These are phyloP conservation scores for Pseudevernia furfuracea DNA, from an alignment of 495 filamentous ascomycete genomes.

Conservation along the genomic window DNA sequence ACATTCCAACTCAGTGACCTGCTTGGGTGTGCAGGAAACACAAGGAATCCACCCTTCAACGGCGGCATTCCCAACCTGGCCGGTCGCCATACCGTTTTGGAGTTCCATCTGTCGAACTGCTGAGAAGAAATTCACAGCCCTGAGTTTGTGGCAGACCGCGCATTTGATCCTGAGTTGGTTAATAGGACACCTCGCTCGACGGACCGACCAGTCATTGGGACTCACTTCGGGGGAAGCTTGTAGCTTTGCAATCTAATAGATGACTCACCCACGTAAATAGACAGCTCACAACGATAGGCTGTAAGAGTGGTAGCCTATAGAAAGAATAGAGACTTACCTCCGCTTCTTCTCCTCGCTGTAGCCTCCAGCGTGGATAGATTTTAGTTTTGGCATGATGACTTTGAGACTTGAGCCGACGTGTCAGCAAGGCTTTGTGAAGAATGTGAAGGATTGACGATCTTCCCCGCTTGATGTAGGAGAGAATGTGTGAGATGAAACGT, in stretches of 20 bases:
- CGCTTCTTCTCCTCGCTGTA: constrained; percentile 28
- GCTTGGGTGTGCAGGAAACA: constrained; percentile 28
- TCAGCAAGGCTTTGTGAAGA: neutral
- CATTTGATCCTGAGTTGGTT: constrained; percentile 41
- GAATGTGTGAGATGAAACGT: neutral
- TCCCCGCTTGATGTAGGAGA: neutral
- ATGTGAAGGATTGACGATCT: neutral
- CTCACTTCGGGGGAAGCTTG: constrained; percentile 31
- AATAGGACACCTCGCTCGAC: neutral
- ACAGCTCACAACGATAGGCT: neutral
- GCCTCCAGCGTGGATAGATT: constrained; percentile 29
- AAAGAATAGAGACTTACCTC: constrained; percentile 22
- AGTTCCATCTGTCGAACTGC: constrained; percentile 39
- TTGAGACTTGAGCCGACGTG: neutral
- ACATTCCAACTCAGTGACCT: constrained; percentile 35
- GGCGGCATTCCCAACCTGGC: constrained; percentile 14
- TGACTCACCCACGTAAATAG: neutral
- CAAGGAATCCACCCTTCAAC: constrained; percentile 23
- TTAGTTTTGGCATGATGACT: constrained; percentile 2
- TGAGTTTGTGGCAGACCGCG: constrained; percentile 39
- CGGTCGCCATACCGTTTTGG: constrained; percentile 26
- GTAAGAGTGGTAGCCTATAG: neutral
- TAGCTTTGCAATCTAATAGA: constrained; percentile 27
- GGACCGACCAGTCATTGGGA: neutral
- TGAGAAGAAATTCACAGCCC: constrained; percentile 36